Evolutionary conservation across 2,329 filamentous ascomycete species (phyloP), one percentile per base, ranked within the genome.

Genomic region (Stachybotrys chlorohalonatus): DNA sequence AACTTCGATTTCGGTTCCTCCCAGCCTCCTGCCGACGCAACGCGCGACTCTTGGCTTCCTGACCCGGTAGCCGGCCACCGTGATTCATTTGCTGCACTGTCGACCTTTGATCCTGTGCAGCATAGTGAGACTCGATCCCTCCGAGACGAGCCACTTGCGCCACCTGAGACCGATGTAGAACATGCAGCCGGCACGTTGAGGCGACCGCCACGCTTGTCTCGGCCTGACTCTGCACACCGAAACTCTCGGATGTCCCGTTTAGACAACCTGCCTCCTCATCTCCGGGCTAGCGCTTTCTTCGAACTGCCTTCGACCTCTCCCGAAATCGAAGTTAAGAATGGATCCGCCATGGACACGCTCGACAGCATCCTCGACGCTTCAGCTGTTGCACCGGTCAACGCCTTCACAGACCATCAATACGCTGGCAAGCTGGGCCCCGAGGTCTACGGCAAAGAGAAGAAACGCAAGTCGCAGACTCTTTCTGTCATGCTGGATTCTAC

Each of bases 281-380:
- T 97, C 42, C 84, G 93, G 57, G 94, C 94, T n/a, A 95, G 86
- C 63, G 84, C 88, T 31, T 97, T 90, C 71, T 97, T 97, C 64
- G 92, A 97, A 55, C 63, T 83, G 24, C 86, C 86, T 0, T 75
- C 81, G 4, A 66, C 73, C 2, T 62, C 70, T 2, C 73, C 78
- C 6, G 69, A 74, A 11, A 74, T 86, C 24, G 76, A 85, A 60
- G 66, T 85, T 54, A 85, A 85, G 68, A 85, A 89, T 55, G 87
- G 89, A 16, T 97, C 94, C 31, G 92, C 93, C 11, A 89, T 91
- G 66, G 86, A 83, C 47, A 96, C 93, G 0, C 80, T 99, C 7
- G 92, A 99, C 60, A 92, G 85, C 66, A 95, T 99, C 53, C 79
- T 99, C 15, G 88, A 96, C 66, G 94, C 93, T 7, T 94, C 93